These are phyloP conservation scores for Stemphylium lycopersici DNA, from an alignment of 2,329 filamentous ascomycete genomes.

Conservation along the genomic window DNA sequence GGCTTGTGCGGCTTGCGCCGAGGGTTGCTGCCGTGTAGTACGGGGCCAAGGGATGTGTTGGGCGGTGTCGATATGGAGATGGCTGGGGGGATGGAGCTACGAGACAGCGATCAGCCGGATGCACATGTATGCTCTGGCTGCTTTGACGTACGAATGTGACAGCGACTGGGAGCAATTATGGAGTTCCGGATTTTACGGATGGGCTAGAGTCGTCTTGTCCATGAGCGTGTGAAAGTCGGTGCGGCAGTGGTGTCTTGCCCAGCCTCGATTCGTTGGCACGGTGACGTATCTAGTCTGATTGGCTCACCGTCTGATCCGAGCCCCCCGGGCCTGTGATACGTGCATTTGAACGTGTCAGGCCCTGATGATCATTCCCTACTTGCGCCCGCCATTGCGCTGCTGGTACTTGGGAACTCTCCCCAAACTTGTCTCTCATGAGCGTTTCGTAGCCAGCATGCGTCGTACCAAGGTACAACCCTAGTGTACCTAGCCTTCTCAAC, in stretches of 20 bases:
- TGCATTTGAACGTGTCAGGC: background rate
- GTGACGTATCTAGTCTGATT: conserved; percentile 7
- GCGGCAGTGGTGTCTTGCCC: conserved; percentile 10
- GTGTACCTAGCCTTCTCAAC: background rate
- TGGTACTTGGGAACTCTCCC: background rate
- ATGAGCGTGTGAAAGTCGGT: conserved; percentile 11
- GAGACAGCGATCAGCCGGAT: background rate
- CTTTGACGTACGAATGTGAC: background rate
- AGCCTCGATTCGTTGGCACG: conserved; percentile 12
- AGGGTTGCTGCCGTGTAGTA: conserved; percentile 11
- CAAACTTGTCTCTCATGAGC: background rate
- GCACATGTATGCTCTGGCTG: background rate
- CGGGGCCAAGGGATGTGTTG: conserved; percentile 5
- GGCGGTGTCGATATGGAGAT: conserved; percentile 12
- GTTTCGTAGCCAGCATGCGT: background rate
- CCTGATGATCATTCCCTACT: conserved; percentile 12
- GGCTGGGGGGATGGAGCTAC: conserved; percentile 1
- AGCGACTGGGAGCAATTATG: background rate
- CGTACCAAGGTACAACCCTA: background rate
- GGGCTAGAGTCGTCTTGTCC: conserved; percentile 13
- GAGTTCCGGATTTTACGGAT: background rate
- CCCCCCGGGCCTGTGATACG: background rate
- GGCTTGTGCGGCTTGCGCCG: conserved; percentile 17
- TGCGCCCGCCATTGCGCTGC: background rate
- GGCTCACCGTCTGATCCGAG: background rate